Evolutionary conservation across 1,284 basidiomycete genomes (phyloP), one percentile per base, ranked within the genome.

Genomic region (Pyrrhoderma lamaoense): DNA sequence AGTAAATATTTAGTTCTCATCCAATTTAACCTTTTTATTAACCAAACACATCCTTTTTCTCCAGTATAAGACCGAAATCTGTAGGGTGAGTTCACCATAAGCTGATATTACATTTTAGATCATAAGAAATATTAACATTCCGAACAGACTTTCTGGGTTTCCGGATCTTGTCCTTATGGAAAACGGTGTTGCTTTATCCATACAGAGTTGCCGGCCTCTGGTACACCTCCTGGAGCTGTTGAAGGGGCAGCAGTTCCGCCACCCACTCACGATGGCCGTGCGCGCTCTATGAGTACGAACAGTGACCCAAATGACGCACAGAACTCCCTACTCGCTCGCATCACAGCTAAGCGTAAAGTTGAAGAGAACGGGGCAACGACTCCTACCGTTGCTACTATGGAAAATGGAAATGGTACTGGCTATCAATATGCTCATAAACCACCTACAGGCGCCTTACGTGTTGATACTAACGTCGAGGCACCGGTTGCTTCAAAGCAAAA

Each of bases 11-110:
- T 48, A 31, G 16, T 51, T 25, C 42, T 18, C 52, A 51, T n/a
- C n/a, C n/a, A n/a, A n/a, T 42, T 18, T 47, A 47, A 46, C 23
- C 11, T 25, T 23, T 42, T 58, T 42, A 31, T 35, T 5, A 18
- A 43, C 47, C 9, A 47, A 46, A 37, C 16, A 56, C 22, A 57
- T 59, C 54, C 34, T 58, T 54, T 54, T 58, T 55, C 52, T 47
- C 31, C 60, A 91, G 84, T 93, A 92, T 70, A 93, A 93, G 70
- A 93, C 91, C 8, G 89, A 93, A 68, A 89, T 92, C 54, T 93
- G 91, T 65, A 80, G 89, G 67, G 86, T 89, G 61, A 59, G 82
- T 71, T 19, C 4, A 13, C 18, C 13, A 45, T 23, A 18, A 21
- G 40, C 5, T 7, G 21, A 8, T 25, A 9, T n/a, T 56, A 36